Conservation (phyloP, 2,329 filamentous ascomycete genomes). For the Periconia macrospinosa region DNA sequence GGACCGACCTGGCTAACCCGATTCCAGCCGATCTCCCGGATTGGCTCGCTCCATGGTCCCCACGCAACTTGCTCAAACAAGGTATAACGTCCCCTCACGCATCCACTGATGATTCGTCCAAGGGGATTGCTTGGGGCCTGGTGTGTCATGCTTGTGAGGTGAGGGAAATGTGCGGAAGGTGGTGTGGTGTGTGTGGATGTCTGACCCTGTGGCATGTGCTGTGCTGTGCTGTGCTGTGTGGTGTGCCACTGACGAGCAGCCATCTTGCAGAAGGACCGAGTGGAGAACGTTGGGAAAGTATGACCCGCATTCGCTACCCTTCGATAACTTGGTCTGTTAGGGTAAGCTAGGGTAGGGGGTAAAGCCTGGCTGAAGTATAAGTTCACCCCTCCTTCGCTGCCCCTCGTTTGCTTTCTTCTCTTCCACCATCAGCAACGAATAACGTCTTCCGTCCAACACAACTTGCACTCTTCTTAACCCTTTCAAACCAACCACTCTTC, state of each 20-base stretch:
- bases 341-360: not conserved
- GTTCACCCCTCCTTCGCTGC: slow-evolving; percentile 7
- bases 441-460: not conserved
- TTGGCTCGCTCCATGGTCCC: not conserved
- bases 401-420: slow-evolving; percentile 5
- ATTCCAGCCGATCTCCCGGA: not conserved
- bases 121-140: too few species aligned
- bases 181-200: not conserved
- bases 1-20: not conserved
- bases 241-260: too few species aligned
- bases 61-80: not conserved
- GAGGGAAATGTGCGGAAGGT: not conserved
- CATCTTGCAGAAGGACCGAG: too few species aligned
- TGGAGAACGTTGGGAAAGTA: too few species aligned
- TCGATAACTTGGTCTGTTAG: not conserved
- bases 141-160: not conserved
- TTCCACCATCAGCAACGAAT: not conserved
- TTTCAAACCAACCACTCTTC: slow-evolving; percentile 4
- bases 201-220: not conserved
- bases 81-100: not conserved
- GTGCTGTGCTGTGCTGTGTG: too few species aligned
- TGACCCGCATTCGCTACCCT: not conserved
- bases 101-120: not conserved
- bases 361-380: slow-evolving; percentile 4
- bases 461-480: slow-evolving; percentile 1